Evolutionary conservation across 2,329 filamentous ascomycete genomes (phyloP), one percentile per base, ranked within the genome.

Genomic region (Colletotrichum kahawae): DNA sequence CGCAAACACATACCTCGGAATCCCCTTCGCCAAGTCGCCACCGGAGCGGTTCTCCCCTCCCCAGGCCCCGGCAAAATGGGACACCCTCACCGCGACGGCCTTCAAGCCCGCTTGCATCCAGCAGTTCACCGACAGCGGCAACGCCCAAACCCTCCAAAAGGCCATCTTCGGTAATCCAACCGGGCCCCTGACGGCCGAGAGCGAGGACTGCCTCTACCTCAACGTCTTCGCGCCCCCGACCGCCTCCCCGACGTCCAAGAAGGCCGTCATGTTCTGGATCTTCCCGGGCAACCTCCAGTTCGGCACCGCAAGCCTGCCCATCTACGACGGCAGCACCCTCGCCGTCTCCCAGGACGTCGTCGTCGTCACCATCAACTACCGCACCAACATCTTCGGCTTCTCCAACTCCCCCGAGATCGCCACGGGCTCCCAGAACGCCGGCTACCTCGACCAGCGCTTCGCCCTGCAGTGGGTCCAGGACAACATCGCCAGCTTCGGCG

Each of bases 401-500:
- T 68, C 75, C 43, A 76, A 76, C 63, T n/a, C n/a, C 2, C 74
- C 75, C 7, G 71, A 76, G 18, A 31, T 75, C 16, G 7, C 56
- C 16, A 57, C 48, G 10, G 73, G 73, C 16, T 68, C 66, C 6
- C 62, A 62, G 92, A 92, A 76, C 79, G 91, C 12, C 89, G 81
- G 91, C 4, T 82, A 91, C 10, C 82, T 89, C 1, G 92, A 93
- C 76, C 91, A 93, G 77, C 84, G 90, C 24, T 81, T 90, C 1
- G 91, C 87, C 0, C 81, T 93, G 18, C 78, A 92, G 73, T 93
- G 91, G 92, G 86, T 92, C 0, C 87, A 88, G 18, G 88, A 90
- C 75, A 92, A 93, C 75, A 92, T 93, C 66, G 87, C 83, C 1
- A 84, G 87, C 1, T 94, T 94, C 78, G 92, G 92, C 3, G 92